These are phyloP conservation scores for Quercus tomentella DNA, from an alignment of 331 rosid genomes.

Conservation along the genomic window DNA sequence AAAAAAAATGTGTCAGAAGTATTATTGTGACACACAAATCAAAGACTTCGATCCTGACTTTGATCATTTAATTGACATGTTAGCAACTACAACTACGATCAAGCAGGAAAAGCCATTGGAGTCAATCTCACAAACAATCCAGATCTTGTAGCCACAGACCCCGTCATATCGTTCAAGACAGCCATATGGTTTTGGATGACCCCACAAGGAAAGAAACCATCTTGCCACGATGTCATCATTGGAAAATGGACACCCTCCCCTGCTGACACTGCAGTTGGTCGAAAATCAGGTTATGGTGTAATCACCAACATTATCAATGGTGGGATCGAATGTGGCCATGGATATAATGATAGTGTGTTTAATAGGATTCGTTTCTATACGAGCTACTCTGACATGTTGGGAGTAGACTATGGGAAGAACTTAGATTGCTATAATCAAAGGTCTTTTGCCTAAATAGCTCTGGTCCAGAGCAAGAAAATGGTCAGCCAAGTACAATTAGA, in stretches of 20 bases:
- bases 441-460: conserved; percentile 21
- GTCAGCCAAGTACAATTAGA: background rate
- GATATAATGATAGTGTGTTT: conserved; percentile 3
- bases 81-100: conserved; percentile 54
- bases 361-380: conserved; percentile 43
- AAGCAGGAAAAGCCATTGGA: conserved; percentile 39
- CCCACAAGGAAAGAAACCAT: conserved; percentile 25
- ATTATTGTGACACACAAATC: background rate
- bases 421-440: conserved; percentile 50
- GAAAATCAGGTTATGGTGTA: conserved; percentile 51
- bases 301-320: conserved; percentile 71
- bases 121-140: conserved; percentile 47
- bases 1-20: too few species aligned
- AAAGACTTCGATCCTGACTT: background rate
- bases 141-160: conserved; percentile 44
- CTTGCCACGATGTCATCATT: too few species aligned
- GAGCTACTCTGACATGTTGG: conserved; percentile 34
- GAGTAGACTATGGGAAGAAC: conserved; percentile 38
- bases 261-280: conserved; percentile 29
- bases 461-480: background rate
- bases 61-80: background rate
- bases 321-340: conserved; percentile 42
- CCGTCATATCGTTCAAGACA: conserved; percentile 44
- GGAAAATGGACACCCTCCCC: too few species aligned
- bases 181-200: conserved; percentile 90